Conservation (phyloP, 352 stramenopile species). For the Aphanomyces euteiches region DNA sequence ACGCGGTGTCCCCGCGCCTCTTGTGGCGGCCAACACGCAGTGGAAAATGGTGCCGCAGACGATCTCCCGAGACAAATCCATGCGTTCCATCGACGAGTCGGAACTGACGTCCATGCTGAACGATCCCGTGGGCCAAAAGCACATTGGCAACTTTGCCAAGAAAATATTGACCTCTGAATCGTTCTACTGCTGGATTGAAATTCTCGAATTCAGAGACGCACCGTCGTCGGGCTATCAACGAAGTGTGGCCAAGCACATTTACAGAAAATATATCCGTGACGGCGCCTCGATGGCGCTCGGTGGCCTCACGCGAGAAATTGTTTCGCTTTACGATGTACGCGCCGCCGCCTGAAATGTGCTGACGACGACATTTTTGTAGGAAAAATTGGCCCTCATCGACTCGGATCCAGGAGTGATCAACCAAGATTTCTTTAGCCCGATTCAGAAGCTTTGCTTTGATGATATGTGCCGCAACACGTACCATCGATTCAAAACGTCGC, state of each 20-base stretch:
- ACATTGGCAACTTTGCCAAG: slow-evolving; percentile 75
- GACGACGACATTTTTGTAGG: slow-evolving; percentile 36
- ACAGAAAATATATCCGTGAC: slow-evolving; percentile 81
- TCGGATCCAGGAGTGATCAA: slow-evolving; percentile 43
- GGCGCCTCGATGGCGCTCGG: slow-evolving; percentile 68
- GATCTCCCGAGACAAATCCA: slow-evolving; percentile 31
- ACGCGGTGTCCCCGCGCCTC: slow-evolving; percentile 51
- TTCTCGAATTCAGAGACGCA: slow-evolving; percentile 74
- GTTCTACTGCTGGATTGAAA: slow-evolving; percentile 84
- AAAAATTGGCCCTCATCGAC: slow-evolving; percentile 59
- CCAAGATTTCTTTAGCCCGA: slow-evolving; percentile 61
- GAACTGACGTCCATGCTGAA: slow-evolving; percentile 67
- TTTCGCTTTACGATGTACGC: slow-evolving; percentile 64
- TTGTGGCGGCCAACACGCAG: slow-evolving; percentile 74
- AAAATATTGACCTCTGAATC: slow-evolving; percentile 80
- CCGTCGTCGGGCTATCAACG: slow-evolving; percentile 63
- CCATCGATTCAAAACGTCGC: slow-evolving; percentile 64
- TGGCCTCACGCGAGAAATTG: slow-evolving; percentile 69
- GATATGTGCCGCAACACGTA: slow-evolving; percentile 84
- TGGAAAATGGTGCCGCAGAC: slow-evolving; percentile 64
- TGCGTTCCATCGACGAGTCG: slow-evolving; percentile 56
- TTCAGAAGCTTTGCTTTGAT: slow-evolving; percentile 61
- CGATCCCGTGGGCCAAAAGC: slow-evolving; percentile 74
- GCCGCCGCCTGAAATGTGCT: too few relatives aligned
- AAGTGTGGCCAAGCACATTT: slow-evolving; percentile 76